Evolutionary conservation across 2,329 filamentous ascomycete genomes (phyloP), one percentile per base, ranked within the genome.

Genomic region (Fusarium metavorans): DNA sequence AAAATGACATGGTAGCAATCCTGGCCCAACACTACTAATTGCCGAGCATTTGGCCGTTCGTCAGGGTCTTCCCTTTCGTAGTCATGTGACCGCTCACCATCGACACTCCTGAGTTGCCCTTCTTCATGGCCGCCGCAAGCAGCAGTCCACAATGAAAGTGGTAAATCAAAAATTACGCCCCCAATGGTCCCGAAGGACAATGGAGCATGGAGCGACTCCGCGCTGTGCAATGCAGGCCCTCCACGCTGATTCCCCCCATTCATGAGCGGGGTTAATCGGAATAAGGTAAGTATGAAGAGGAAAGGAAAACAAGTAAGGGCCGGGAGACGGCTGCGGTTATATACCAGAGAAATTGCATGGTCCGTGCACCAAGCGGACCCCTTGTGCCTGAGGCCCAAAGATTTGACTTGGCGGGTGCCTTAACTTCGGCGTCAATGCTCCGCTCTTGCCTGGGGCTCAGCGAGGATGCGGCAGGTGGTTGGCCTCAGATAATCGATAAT

Each of bases 171-270:
- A 88, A 88, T 88, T 88, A 57, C 86, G 83, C 84, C 83, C 81
- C 83, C 85, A 82, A 87, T 85, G 86, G 85, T 84, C 85, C 85
- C 86, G 85, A 88, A 88, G 85, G 85, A 85, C 85, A 88, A 87
- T 87, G 82, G 83, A 87, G 83, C 65, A 78, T 80, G 79, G 82
- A 83, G 80, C 79, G 82, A 86, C 85, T 83, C 87, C 87, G 84
- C 87, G 86, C 76, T 86, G 87, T 88, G 86, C 87, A 87, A 88
- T 88, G 87, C 86, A 88, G 87, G 86, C 83, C 83, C 84, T 81
- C 84, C 83, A 80, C 78, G 80, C 83, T 87, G 82, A 82, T 77
- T 75, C 67, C 77, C 77, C 79, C 81, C 74, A 79, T 84, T 85
- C 84, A 73, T 87, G 86, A 88, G 80, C 86, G 78, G 79, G 80